Conservation (phyloP, 257 asterid genomes). For the Coffea canephora region DNA sequence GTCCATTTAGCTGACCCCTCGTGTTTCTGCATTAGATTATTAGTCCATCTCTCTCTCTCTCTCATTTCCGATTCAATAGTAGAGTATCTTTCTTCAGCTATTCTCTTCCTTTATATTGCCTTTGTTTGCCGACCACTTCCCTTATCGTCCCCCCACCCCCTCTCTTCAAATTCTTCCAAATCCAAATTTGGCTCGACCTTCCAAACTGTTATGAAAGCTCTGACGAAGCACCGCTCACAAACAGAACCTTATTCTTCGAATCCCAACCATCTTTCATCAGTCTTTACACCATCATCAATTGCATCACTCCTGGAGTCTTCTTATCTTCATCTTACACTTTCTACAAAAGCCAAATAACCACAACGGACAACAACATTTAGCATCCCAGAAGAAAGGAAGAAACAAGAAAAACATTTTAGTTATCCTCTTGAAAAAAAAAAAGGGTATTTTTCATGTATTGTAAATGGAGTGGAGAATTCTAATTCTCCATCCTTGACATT, state of each 20-base stretch:
- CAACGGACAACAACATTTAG: neutral
- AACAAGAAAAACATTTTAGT: neutral
- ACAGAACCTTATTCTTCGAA: neutral
- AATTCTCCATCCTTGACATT: neutral
- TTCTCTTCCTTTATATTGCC: neutral
- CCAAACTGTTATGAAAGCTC: neutral
- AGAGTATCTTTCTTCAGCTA: neutral
- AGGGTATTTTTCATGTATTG: neutral
- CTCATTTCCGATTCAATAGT: neutral
- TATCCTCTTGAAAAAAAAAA: neutral
- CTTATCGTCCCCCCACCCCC: neutral
- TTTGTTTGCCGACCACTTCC: conserved; percentile 24
- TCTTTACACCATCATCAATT: neutral
- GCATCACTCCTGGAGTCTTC: neutral
- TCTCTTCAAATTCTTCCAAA: neutral
- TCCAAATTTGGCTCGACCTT: neutral
- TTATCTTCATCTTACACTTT: neutral
- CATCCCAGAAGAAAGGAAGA: no score
- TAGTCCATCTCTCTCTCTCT: neutral
- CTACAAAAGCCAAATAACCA: neutral
- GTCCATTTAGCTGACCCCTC: conserved; percentile 8
- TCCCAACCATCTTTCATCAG: neutral
- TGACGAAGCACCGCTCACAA: neutral
- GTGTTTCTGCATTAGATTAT: no score
- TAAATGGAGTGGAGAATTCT: no score